Percentiles rank a stretch among this genome's conserved stretches.
These are phyloP conservation scores for Stenocarpella maydis DNA, from an alignment of 2,329 filamentous ascomycete genomes.

Conservation along the genomic window DNA sequence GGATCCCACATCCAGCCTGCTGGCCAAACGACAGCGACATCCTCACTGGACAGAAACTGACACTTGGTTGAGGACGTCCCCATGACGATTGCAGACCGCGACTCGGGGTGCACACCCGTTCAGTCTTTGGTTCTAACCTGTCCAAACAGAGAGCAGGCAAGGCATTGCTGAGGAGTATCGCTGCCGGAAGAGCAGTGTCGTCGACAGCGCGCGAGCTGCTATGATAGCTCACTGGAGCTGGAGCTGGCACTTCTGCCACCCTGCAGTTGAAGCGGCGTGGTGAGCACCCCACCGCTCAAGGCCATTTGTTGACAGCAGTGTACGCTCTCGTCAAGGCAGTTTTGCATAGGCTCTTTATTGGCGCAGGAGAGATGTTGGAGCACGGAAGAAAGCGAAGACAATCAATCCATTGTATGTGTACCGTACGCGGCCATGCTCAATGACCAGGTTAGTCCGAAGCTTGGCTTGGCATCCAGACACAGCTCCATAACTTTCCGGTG, in stretches of 20 bases:
- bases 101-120: neutral
- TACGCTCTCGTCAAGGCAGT: neutral
- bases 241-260: neutral
- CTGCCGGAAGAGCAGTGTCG: neutral
- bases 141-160: neutral
- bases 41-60: neutral
- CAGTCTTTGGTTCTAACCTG: neutral
- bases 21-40: neutral
- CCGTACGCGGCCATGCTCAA: too few species aligned
- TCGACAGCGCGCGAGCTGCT: neutral
- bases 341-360: too few species aligned
- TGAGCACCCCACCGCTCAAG: neutral
- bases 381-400: too few species aligned
- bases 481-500: slow-evolving; percentile 22
- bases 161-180: neutral
- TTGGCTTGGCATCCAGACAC: neutral
- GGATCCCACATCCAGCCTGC: neutral
- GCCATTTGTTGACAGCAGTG: neutral
- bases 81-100: neutral
- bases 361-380: neutral
- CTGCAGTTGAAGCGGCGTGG: neutral
- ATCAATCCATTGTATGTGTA: too few species aligned
- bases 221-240: neutral
- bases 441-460: slow-evolving; percentile 4
- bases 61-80: neutral